A percentile compares a stretch with the other conserved stretches of the same genome.
phyloP scores from a whole-genome alignment of 1,284 basidiomycete genomes.

The Malassezia furfur region DNA sequence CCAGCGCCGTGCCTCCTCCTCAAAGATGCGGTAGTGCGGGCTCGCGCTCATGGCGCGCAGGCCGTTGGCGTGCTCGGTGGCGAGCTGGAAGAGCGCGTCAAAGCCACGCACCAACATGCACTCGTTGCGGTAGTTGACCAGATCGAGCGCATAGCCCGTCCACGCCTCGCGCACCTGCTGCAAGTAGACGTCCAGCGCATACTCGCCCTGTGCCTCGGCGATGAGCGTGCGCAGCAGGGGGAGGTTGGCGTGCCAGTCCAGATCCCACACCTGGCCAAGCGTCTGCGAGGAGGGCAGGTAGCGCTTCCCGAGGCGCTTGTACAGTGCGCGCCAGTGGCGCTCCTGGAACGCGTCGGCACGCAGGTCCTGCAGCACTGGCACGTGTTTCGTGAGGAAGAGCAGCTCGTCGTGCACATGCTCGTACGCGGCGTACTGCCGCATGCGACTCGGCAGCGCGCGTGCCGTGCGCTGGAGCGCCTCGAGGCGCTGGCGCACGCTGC shows the following conservation, averaged over 20 bases:
- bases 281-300: conserved; percentile 64
- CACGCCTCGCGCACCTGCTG: conserved; percentile 77
- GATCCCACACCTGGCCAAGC: conserved; percentile 89
- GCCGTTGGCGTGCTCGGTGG: conserved; percentile 69
- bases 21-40: conserved; percentile 47
- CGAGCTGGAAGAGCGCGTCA: conserved; percentile 65
- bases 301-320: conserved; percentile 64
- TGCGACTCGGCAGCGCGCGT: conserved; percentile 95
- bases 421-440: conserved; percentile 98
- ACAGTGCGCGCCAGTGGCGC: conserved; percentile 94
- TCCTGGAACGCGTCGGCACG: conserved; percentile 96
- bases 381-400: conserved; percentile 75
- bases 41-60: conserved; percentile 69
- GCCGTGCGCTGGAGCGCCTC: conserved; percentile 79
- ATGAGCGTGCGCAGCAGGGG: conserved; percentile 83
- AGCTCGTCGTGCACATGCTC: conserved; percentile 93
- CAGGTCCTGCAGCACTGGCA: conserved; percentile 76
- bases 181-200: conserved; percentile 52
- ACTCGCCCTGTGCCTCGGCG: conserved; percentile 90
- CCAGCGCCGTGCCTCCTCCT: conserved; percentile 51
- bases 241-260: conserved; percentile 92
- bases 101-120: conserved; percentile 81
- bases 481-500: conserved; percentile 87
- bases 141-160: conserved; percentile 87
- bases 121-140: conserved; percentile 98